Evolutionary conservation across 129 eudicot species (phyloP), one percentile per base, ranked within the genome.

Genomic region (carrot (Daucus carota)): DNA sequence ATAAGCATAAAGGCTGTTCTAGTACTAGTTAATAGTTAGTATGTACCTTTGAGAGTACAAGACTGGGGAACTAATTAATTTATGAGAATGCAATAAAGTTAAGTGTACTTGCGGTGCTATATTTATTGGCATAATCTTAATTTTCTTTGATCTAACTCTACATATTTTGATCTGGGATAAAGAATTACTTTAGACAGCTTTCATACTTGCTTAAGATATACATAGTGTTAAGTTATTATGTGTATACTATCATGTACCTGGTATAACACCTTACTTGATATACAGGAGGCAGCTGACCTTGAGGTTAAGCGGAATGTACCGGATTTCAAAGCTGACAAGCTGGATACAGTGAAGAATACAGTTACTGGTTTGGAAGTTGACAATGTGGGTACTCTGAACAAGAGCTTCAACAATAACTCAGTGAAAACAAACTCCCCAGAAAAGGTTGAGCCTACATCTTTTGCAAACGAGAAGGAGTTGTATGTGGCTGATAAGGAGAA

Each of bases 381-480:
- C 68, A 77, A 52, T 57, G 52, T 77, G 77, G 80, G 66, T 40
- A 66, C 81, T 59, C 80, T 44, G 73, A 78, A 80, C 28, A 76
- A 59, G 70, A 26, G 81, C 52, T 44, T 62, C 73, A 32, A 47
- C 68, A 32, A 26, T 72, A 69, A 70, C 50, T 74, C 75, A n/a
- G 36, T 77, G 34, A 48, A 76, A 36, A 13, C 24, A 7, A 71
- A 73, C 34, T 43, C 75, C 32, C 75, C 77, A 28, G 84, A 74
- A 28, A 78, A 83, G 66, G 10, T 88, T 66, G 83, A 79, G 9
- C 17, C 70, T 17, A 68, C 80, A 36, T 72, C 73, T 26, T 82
- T 82, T 52, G 67, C 86, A 71, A 85, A 81, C 80, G 77, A 81
- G 60, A 76, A 80, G 73, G 85, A 73, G 52, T 34, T 85, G 40